A percentile compares a stretch with the other conserved stretches of the same genome.
Evolutionary conservation across 371 early-diverging fungal species (phyloP).

Genomic region (Mucor indicus): DNA sequence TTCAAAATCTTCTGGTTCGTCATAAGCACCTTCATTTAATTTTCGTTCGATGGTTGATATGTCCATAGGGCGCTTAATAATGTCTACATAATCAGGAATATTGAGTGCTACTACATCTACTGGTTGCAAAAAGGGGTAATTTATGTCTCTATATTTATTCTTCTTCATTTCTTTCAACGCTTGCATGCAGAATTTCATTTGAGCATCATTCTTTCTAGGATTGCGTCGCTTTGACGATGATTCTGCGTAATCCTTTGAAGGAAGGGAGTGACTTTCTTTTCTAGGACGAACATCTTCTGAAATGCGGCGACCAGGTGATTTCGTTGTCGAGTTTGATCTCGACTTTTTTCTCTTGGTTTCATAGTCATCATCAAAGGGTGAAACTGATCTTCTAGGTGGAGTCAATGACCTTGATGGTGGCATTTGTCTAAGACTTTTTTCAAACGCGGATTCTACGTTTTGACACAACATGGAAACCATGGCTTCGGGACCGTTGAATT

Average conservation of each 20-base stretch:
- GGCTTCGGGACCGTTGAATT: constrained; percentile 83
- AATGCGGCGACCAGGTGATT: constrained; percentile 18
- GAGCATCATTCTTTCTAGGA: constrained; percentile 53
- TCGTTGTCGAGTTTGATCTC: constrained; percentile 9
- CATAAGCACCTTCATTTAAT: constrained; percentile 76
- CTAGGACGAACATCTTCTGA: constrained; percentile 64
- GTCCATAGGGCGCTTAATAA: constrained; percentile 99
- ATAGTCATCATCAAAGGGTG: constrained; percentile 22
- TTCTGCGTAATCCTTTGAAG: constrained; percentile 51
- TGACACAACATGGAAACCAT: constrained; percentile 74
- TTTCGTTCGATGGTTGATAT: constrained; percentile 87
- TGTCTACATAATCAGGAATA: constrained; percentile 91
- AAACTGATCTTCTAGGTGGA: constrained; percentile 17
- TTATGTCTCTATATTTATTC: constrained; percentile 65
- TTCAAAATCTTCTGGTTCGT: constrained; percentile 72
- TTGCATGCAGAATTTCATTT: constrained; percentile 67
- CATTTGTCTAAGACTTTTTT: constrained; percentile 66
- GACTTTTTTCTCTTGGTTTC: constrained; percentile 11
- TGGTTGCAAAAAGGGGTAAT: constrained; percentile 83
- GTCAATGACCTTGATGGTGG: constrained; percentile 55
- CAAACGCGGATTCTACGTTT: constrained; percentile 73
- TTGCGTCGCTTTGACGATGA: constrained; percentile 42
- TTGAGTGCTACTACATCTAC: constrained; percentile 91
- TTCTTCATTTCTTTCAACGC: constrained; percentile 79
- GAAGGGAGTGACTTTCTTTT: constrained; percentile 71